Percentiles rank a stretch among this genome's conserved stretches.
Evolutionary conservation across 495 filamentous ascomycete genomes (phyloP).

Genomic region (Beverwykella pulmonaria): DNA sequence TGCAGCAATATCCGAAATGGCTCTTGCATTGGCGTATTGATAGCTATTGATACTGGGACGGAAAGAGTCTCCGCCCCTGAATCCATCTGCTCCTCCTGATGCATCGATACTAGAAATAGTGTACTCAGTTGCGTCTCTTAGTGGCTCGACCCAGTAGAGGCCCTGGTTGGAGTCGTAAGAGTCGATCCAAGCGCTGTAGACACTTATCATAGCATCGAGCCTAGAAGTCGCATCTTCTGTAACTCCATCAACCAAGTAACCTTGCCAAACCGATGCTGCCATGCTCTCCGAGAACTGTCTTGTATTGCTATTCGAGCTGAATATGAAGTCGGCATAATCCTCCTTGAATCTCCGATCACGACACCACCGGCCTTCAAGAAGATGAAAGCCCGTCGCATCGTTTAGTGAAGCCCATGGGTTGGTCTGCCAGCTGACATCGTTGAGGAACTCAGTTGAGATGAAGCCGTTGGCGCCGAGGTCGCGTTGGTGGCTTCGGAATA

Average conservation of each 20-base stretch:
- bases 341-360: slow-evolving; percentile 11
- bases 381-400: slow-evolving; percentile 13
- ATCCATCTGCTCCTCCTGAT: slow-evolving; percentile 1
- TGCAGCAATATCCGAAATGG: not conserved
- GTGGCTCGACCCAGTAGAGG: slow-evolving; percentile 13
- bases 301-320: slow-evolving; percentile 1
- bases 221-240: not conserved
- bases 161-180: not conserved
- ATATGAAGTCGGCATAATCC: slow-evolving; percentile 10
- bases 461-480: slow-evolving; percentile 12
- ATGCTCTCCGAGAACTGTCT: slow-evolving; percentile 10
- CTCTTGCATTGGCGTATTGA: slow-evolving; percentile 11
- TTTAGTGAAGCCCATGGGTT: slow-evolving; percentile 13
- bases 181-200: slow-evolving; percentile 9
- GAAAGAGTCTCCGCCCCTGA: slow-evolving; percentile 3
- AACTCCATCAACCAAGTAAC: slow-evolving; percentile 14
- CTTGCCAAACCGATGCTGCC: slow-evolving; percentile 7
- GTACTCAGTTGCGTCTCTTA: slow-evolving; percentile 11
- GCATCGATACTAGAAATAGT: slow-evolving; percentile 14
- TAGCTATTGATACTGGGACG: slow-evolving; percentile 14
- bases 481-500: slow-evolving; percentile 9
- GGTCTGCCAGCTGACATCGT: slow-evolving; percentile 14
- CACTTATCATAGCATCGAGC: slow-evolving; percentile 2
- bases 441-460: slow-evolving; percentile 15
- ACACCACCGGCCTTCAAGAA: slow-evolving; percentile 8